Base-by-base conservation (phyloP, 1,139 yeast genomes). In the Waltiozyma sp. region DNA sequence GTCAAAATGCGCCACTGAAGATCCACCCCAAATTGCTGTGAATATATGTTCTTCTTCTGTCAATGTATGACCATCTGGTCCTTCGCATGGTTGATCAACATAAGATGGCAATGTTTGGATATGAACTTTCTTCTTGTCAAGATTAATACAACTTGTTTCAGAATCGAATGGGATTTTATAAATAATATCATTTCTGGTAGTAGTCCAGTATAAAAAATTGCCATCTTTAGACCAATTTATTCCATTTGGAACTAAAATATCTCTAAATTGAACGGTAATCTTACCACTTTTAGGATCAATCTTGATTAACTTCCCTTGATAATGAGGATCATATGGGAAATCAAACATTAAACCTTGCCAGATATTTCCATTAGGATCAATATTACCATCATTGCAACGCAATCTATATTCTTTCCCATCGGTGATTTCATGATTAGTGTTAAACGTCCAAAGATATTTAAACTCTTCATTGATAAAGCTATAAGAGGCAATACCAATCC, bases 51-150 rank as follows among this genome's bases (percentile, higher is more conserved):
- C 84, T 40, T 75, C 70, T 11, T 63, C 62, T 41, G 85, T 77
- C 49, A 83, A 64, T 19, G 80, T 69, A 52, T 84, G 69, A 31
- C 97, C 97, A 60, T 89, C 97, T 0, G 96, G 95, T 55, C 77
- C 91, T 2, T 81, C 69, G 46, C 63, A 49, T 42, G 55, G 55
- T 45, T 58, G 49, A 1, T 56, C 61, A 8, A 62, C 59, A 42
- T 63, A 62, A 2, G 63, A 49, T 15, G 65, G 63, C 37, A 61
- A 62, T 28, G 72, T 55, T 37, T 71, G 63, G 39, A 79, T 63
- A 50, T 70, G 72, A 19, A 61, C 57, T 38, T 60, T 54, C 43
- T 72, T 70, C 55, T 77, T 70, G 4, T 10, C 13, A 9, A 19
- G 8, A 34, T 68, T 49, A 39, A 79, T 58, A 16, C 55, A 57